A percentile compares a stretch with the other conserved stretches of the same genome.
Conservation (phyloP, 805 yeast species). For the Candida ascalaphidarum region DNA sequence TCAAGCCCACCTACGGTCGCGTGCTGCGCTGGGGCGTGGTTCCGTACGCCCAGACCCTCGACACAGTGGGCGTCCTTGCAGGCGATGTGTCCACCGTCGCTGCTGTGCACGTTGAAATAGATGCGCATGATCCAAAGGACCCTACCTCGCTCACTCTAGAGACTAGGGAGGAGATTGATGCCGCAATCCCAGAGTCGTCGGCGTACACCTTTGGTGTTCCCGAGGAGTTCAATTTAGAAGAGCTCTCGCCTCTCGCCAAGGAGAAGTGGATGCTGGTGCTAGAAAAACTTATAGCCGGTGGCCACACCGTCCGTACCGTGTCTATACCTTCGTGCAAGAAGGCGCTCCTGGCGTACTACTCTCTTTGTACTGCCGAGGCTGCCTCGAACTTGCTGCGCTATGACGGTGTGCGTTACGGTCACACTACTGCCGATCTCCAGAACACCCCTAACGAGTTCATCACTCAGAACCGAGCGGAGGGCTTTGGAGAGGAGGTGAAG, state of each 20-base stretch:
- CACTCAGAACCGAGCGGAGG: slow-evolving; percentile 46
- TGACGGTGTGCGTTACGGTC: slow-evolving; percentile 87
- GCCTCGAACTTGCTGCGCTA: slow-evolving; percentile 83
- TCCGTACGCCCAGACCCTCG: slow-evolving; percentile 89
- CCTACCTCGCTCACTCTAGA: slow-evolving; percentile 54
- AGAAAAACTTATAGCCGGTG: slow-evolving; percentile 31
- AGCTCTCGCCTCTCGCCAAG: slow-evolving; percentile 40
- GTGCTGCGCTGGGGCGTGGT: slow-evolving; percentile 88
- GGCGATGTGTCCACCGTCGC: slow-evolving; percentile 35
- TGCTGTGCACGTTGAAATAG: slow-evolving; percentile 46
- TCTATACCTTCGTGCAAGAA: slow-evolving; percentile 62
- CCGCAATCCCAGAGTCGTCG: background rate
- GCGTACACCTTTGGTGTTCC: slow-evolving; percentile 63
- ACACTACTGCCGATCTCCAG: slow-evolving; percentile 13
- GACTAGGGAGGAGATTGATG: slow-evolving; percentile 20
- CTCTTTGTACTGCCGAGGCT: slow-evolving; percentile 89
- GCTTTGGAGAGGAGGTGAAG: slow-evolving; percentile 79
- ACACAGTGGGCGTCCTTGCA: slow-evolving; percentile 83
- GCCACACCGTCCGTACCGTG: slow-evolving; percentile 51
- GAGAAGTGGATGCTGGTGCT: slow-evolving; percentile 40
- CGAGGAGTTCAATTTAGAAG: slow-evolving; percentile 51
- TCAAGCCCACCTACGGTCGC: slow-evolving; percentile 91
- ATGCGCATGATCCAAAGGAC: slow-evolving; percentile 62
- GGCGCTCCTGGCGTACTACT: slow-evolving; percentile 75
- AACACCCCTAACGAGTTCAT: slow-evolving; percentile 14